These are phyloP conservation scores for Leccinum aurantiacum DNA, from an alignment of 768 basidiomycete species.

Conservation along the genomic window DNA sequence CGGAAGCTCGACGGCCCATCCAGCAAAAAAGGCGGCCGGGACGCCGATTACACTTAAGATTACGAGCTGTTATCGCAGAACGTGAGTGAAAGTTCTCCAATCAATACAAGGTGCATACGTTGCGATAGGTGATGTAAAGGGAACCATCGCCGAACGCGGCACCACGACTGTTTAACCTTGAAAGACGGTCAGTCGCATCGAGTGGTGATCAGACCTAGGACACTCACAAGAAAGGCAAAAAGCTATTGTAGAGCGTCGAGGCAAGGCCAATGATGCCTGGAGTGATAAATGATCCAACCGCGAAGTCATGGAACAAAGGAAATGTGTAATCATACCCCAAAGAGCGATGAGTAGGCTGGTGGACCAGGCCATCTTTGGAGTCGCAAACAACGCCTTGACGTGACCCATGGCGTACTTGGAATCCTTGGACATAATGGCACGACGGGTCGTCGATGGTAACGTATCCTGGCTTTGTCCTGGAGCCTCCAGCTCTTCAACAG, in stretches of 20 bases:
- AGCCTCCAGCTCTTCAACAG: conserved; percentile 43
- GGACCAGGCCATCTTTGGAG: conserved; percentile 61
- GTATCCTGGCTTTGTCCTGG: conserved; percentile 23
- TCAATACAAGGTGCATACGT: conserved; percentile 38
- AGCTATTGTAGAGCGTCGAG: conserved; percentile 62
- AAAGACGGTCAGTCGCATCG: neutral
- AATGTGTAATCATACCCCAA: conserved; percentile 38
- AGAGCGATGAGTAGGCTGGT: conserved; percentile 56
- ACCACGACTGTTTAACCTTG: conserved; percentile 61
- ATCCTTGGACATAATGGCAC: conserved; percentile 39
- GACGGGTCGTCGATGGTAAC: conserved; percentile 18
- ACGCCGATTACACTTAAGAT: conserved; percentile 68
- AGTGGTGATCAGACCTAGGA: neutral
- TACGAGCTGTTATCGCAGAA: conserved; percentile 49
- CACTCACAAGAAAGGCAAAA: conserved; percentile 53
- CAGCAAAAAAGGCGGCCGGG: conserved; percentile 71
- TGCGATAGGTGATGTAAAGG: conserved; percentile 70
- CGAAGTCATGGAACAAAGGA: neutral
- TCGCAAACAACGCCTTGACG: conserved; percentile 62
- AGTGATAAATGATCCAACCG: neutral
- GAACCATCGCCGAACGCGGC: conserved; percentile 70
- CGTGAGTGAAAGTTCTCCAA: too few species aligned
- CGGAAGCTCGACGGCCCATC: conserved; percentile 67
- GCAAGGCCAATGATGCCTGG: conserved; percentile 73
- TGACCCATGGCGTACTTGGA: conserved; percentile 42